A percentile compares a stretch with the other conserved stretches of the same genome.
phyloP scores from a whole-genome alignment of 2,329 filamentous ascomycete genomes.

The Aspergillus udagawae region DNA sequence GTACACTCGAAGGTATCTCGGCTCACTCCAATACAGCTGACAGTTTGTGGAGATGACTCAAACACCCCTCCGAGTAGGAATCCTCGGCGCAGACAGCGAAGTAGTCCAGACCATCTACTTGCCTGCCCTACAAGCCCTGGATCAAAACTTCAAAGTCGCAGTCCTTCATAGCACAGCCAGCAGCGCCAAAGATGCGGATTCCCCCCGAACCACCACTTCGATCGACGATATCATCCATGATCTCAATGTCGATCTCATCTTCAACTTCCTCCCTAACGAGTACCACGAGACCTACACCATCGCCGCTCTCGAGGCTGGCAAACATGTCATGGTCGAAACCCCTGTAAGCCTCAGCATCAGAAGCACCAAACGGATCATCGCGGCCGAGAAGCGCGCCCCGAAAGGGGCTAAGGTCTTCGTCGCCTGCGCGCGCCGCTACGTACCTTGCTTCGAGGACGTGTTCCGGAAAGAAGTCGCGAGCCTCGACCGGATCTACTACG shows the following conservation, averaged over 20 bases:
- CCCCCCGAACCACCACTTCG: neutral
- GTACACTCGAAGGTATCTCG: neutral
- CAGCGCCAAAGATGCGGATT: constrained; percentile 2
- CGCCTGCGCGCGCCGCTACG: constrained; percentile 60
- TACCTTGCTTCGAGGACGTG: constrained; percentile 50
- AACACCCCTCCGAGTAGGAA: constrained; percentile 28
- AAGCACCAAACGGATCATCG: constrained; percentile 46
- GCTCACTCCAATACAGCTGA: neutral
- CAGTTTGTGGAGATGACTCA: constrained; percentile 14
- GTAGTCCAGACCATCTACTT: constrained; percentile 53
- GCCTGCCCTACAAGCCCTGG: constrained; percentile 45
- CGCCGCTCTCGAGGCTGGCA: constrained; percentile 50
- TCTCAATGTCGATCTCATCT: constrained; percentile 31
- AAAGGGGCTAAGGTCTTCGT: constrained; percentile 51
- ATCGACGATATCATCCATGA: constrained; percentile 40
- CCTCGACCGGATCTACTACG: constrained; percentile 54
- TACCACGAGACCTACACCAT: constrained; percentile 53
- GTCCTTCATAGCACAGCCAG: constrained; percentile 51
- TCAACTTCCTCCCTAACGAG: constrained; percentile 55
- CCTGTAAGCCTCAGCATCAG: constrained; percentile 50
- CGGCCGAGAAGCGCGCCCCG: constrained; percentile 43
- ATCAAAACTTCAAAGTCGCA: constrained; percentile 41
- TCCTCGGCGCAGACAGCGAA: constrained; percentile 38
- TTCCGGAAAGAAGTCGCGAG: constrained; percentile 50
- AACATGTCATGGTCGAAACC: constrained; percentile 59